Conservation (phyloP, 768 basidiomycete species). For the Lentinula edodes region DNA sequence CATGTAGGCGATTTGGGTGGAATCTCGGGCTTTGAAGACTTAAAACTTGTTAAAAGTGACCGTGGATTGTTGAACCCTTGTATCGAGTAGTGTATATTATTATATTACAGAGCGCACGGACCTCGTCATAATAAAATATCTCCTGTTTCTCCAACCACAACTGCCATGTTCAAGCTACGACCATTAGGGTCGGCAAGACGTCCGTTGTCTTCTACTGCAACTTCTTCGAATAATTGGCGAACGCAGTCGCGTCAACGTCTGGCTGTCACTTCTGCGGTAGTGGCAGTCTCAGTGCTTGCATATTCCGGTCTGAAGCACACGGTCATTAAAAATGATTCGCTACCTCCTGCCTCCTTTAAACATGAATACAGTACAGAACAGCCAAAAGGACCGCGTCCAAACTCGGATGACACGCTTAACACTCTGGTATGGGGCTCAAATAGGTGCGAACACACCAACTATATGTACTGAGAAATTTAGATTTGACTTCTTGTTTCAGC, state of each 20-base stretch:
- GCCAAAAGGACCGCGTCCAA: neutral
- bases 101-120: neutral
- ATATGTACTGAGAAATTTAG: neutral
- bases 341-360: constrained; percentile 6
- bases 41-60: neutral
- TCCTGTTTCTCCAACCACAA: neutral
- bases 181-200: neutral
- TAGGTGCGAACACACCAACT: constrained; percentile 33
- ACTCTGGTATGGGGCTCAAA: constrained; percentile 75
- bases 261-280: neutral
- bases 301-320: constrained; percentile 2
- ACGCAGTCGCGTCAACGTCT: neutral
- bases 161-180: constrained; percentile 1
- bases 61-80: too few species aligned
- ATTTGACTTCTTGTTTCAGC: constrained; percentile 24
- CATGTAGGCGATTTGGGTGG: constrained; percentile 39
- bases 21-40: constrained; percentile 19
- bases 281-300: neutral
- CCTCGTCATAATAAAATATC: neutral
- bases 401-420: constrained; percentile 22
- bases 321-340: constrained; percentile 30
- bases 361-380: neutral
- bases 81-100: too few species aligned
- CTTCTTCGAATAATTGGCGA: neutral
- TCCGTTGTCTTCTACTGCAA: neutral